Conservation (phyloP, 441 rosid species). For the Adansonia gregorii region DNA sequence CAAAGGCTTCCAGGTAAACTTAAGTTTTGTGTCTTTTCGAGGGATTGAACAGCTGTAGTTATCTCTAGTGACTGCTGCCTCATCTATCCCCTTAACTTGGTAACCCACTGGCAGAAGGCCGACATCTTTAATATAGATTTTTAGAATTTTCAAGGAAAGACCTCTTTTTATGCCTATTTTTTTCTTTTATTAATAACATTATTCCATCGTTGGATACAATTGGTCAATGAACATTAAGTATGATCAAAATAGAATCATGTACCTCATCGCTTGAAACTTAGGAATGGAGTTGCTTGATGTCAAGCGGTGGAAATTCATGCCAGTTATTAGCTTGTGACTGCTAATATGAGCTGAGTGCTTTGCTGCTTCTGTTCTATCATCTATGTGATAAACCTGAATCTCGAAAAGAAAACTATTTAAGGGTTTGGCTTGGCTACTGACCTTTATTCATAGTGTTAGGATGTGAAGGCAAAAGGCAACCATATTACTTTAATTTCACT, state of each 20-base stretch:
- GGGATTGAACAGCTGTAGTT: neutral
- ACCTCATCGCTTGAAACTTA: neutral
- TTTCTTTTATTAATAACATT: neutral
- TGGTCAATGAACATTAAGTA: slow-evolving; percentile 9
- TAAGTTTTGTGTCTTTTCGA: slow-evolving; percentile 21
- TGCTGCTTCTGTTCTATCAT: slow-evolving; percentile 8
- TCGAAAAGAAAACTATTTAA: neutral
- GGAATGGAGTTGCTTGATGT: neutral
- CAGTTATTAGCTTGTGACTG: neutral
- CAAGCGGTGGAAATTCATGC: neutral
- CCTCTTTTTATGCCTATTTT: neutral
- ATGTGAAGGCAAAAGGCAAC: neutral
- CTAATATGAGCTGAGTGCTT: slow-evolving; percentile 11
- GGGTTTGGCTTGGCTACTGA: neutral
- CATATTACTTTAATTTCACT: slow-evolving; percentile 4
- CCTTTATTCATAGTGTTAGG: neutral
- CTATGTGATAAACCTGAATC: slow-evolving; percentile 15
- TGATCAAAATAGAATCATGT: slow-evolving; percentile 4
- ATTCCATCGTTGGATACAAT: neutral
- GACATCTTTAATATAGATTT: neutral
- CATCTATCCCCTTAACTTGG: neutral
- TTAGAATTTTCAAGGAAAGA: slow-evolving; percentile 2
- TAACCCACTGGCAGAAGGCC: neutral
- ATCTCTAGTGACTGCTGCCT: slow-evolving; percentile 9
- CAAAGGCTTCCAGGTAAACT: slow-evolving; percentile 86